Base-by-base conservation (phyloP, 331 rosid species). In the Pyrus hybrid region DNA sequence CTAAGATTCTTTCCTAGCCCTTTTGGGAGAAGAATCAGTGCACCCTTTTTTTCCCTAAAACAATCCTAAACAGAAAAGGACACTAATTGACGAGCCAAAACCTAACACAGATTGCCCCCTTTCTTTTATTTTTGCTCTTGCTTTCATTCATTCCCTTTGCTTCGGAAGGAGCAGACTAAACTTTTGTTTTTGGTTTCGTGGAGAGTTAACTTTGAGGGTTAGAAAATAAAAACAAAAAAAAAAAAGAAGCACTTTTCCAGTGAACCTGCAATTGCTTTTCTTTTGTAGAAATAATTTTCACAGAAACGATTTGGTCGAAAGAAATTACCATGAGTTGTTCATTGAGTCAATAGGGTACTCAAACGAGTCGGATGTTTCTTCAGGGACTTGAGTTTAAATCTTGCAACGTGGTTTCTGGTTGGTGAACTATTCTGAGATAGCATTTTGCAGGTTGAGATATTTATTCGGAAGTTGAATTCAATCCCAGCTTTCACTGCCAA, bases 401-500 rank as follows among this genome's bases (percentile, higher is more conserved):
- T 45, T 43, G 62, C 61, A 74, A 61, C 47, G 63, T 51, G 66
- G 29, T 25, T 17, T 51, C 9, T 67, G 3, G 41, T 35, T 37
- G 20, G 35, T 43, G 54, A 80, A 54, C 76, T 61, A 58, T 41
- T 68, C 35, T 64, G 28, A 35, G 73, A 45, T 17, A 35, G 41
- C 76, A 79, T 77, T 73, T 73, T 81, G 74, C 94, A 93, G 98
- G 94, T 88, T 72, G 97, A 93, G 86, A 90, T 93, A 82, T 93
- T 91, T 77, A 72, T 93, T 63, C 81, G 91, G 85, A 93, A 90
- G 89, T 72, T 93, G 91, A 91, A 87, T 83, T 93, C 98, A 54
- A 90, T 93, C 75, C 98, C 98, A 74, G 98, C 98, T 76, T 93
- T 93, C 88, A 93, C 98, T 74, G 97, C 98, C 76, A 93, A 93